These are phyloP conservation scores for Umbelopsis vinacea DNA, from an alignment of 192 early-diverging fungal species.

Conservation along the genomic window DNA sequence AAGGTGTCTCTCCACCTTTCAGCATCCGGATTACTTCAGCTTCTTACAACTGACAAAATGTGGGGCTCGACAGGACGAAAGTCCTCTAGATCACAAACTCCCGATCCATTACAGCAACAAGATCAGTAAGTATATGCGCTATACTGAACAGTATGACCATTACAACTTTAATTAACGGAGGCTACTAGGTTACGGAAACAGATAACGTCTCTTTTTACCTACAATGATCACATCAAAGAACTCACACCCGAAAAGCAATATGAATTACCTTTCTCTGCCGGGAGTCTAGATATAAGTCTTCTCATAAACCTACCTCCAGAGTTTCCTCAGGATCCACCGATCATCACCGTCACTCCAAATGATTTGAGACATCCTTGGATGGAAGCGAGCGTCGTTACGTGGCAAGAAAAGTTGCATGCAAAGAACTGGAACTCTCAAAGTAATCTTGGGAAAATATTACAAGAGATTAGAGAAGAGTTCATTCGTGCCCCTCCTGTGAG, in stretches of 20 bases:
- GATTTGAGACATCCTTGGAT: conserved; percentile 60
- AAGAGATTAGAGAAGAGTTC: conserved; percentile 57
- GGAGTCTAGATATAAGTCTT: conserved; percentile 26
- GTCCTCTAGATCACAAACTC: conserved; percentile 21
- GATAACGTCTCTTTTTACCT: conserved; percentile 35
- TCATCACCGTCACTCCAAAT: conserved; percentile 52
- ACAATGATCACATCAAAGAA: conserved; percentile 29
- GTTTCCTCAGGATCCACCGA: conserved; percentile 60
- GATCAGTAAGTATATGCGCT: conserved; percentile 2
- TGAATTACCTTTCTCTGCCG: conserved; percentile 29
- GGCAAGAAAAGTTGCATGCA: conserved; percentile 47
- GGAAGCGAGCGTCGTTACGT: conserved; percentile 49
- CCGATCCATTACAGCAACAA: conserved; percentile 3
- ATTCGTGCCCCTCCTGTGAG: conserved; percentile 41
- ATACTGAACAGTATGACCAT: neutral
- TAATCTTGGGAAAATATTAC: conserved; percentile 55
- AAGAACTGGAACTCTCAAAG: conserved; percentile 46
- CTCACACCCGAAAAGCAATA: conserved; percentile 37
- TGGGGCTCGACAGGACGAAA: conserved; percentile 23
- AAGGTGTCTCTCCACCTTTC: neutral
- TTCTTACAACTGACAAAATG: neutral
- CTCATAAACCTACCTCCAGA: conserved; percentile 49
- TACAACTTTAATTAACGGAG: neutral
- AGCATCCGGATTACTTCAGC: conserved; percentile 14
- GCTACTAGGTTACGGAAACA: conserved; percentile 36